Percentiles rank a stretch among this genome's conserved stretches.
Conservation (phyloP, 2,329 filamentous ascomycete genomes). For the Talaromyces sp. region DNA sequence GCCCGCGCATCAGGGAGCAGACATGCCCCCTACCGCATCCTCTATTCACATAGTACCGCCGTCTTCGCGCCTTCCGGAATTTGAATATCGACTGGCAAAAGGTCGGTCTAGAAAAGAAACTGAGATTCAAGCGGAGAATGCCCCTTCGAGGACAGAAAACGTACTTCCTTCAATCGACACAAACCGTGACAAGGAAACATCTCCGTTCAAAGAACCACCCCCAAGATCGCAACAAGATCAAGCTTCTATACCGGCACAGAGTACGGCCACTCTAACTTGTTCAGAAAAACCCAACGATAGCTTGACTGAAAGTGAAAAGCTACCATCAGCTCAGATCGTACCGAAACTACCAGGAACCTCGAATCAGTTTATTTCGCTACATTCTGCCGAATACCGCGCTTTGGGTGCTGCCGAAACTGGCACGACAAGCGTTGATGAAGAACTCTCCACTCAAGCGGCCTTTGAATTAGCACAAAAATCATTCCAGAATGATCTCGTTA, state of each 20-base stretch:
- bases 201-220: background rate
- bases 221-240: background rate
- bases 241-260: background rate
- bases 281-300: background rate
- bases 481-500: conserved; percentile 38
- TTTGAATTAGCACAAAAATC: conserved; percentile 37
- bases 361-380: conserved; percentile 36
- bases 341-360: conserved; percentile 27
- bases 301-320: conserved; percentile 21
- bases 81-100: conserved; percentile 34
- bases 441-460: conserved; percentile 42
- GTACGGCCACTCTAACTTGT: background rate
- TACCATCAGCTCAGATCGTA: conserved; percentile 39
- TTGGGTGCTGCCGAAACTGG: conserved; percentile 19
- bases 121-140: conserved; percentile 10
- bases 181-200: background rate
- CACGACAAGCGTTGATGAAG: conserved; percentile 28
- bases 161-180: background rate
- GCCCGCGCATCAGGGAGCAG: background rate
- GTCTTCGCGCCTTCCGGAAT: conserved; percentile 38
- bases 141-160: conserved; percentile 14
- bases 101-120: background rate
- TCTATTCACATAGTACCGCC: conserved; percentile 34
- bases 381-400: conserved; percentile 34
- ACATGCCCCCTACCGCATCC: conserved; percentile 12